Evolutionary conservation across 768 basidiomycete species (phyloP).

Genomic region (Infundibulicybe gibba): DNA sequence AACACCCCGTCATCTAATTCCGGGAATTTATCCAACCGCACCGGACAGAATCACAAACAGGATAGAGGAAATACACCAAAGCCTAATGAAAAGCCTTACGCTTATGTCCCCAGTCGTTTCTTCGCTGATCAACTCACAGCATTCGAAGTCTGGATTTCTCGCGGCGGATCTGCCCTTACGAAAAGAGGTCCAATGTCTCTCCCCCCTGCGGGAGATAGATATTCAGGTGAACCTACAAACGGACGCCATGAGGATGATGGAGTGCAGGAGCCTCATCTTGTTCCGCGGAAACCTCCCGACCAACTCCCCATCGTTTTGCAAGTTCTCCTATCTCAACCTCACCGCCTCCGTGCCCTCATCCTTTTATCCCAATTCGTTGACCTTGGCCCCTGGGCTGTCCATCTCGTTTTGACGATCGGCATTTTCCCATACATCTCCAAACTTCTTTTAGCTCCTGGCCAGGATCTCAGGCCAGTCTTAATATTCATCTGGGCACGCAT

Average conservation of each 20-base stretch:
- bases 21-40: slow-evolving; percentile 35
- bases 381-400: slow-evolving; percentile 97
- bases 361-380: slow-evolving; percentile 97
- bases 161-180: slow-evolving; percentile 84
- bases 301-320: slow-evolving; percentile 98
- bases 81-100: slow-evolving; percentile 46
- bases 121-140: slow-evolving; percentile 96
- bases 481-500: slow-evolving; percentile 99
- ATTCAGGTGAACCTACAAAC: slow-evolving; percentile 8
- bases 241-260: slow-evolving; percentile 10
- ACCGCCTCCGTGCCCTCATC: slow-evolving; percentile 92
- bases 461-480: slow-evolving; percentile 93
- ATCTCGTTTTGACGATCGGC: slow-evolving; percentile 92
- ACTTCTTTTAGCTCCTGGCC: slow-evolving; percentile 89
- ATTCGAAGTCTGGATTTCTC: slow-evolving; percentile 97
- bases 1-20: slow-evolving; percentile 20
- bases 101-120: slow-evolving; percentile 85
- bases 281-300: slow-evolving; percentile 90
- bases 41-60: slow-evolving; percentile 25
- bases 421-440: slow-evolving; percentile 99
- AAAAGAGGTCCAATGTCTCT: slow-evolving; percentile 73
- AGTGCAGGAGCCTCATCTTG: slow-evolving; percentile 43
- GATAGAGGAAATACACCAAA: slow-evolving; percentile 19
- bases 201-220: slow-evolving; percentile 42
- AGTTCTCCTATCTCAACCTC: slow-evolving; percentile 93